These are phyloP conservation scores for Bisporella sp. DNA, from an alignment of 2,329 filamentous ascomycete species.

Conservation along the genomic window DNA sequence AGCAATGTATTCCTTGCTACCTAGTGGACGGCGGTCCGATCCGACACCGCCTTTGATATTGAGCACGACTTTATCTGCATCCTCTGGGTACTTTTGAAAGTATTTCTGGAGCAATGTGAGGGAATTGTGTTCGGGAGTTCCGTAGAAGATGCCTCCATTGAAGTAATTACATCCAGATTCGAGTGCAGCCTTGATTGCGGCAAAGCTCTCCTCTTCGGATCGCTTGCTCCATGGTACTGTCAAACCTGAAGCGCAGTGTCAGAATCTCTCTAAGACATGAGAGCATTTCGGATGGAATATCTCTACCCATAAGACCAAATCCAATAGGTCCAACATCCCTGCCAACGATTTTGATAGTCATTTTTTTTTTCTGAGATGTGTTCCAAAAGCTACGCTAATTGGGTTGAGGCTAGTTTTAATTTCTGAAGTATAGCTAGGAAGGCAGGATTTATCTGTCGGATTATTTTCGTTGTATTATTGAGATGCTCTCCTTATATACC, in stretches of 20 bases:
- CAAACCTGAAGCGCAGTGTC: slow-evolving; percentile 15
- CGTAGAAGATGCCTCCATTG: slow-evolving; percentile 63
- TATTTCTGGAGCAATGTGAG: slow-evolving; percentile 54
- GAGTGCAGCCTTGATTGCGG: slow-evolving; percentile 47
- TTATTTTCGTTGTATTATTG: too few relatives aligned
- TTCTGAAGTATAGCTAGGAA: too few relatives aligned
- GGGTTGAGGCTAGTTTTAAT: too few relatives aligned
- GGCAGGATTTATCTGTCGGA: too few relatives aligned
- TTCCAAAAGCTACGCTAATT: too few relatives aligned
- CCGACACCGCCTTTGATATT: slow-evolving; percentile 53
- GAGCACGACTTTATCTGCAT: slow-evolving; percentile 54
- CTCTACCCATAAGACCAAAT: slow-evolving; percentile 19
- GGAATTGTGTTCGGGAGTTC: slow-evolving; percentile 49
- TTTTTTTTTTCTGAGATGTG: too few relatives aligned
- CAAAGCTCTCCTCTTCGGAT: slow-evolving; percentile 42
- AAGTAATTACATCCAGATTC: slow-evolving; percentile 39
- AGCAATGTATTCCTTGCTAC: background rate
- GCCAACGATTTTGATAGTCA: slow-evolving; percentile 14
- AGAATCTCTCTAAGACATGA: background rate
- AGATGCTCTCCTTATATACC: too few relatives aligned
- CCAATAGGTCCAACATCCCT: slow-evolving; percentile 21
- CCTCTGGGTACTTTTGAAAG: slow-evolving; percentile 56
- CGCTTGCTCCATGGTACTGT: slow-evolving; percentile 26
- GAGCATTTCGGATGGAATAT: background rate
- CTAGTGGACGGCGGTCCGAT: slow-evolving; percentile 26